Evolutionary conservation across 257 asterid genomes (phyloP).

Genomic region (Voacanga thouarsii): DNA sequence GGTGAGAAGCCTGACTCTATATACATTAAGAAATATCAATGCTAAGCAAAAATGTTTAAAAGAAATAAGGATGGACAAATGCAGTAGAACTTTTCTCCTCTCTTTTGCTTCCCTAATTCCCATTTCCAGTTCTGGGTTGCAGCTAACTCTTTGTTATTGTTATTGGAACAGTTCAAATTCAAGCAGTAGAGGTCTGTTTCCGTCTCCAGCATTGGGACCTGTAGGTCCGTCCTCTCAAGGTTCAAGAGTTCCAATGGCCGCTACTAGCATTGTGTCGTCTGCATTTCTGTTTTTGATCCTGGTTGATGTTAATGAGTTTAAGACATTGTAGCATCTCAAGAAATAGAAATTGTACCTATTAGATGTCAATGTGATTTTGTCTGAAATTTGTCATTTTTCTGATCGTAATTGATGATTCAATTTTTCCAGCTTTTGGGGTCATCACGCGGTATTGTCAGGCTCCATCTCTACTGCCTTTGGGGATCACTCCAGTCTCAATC

Average conservation of each 20-base stretch:
- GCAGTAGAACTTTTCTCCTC: not conserved
- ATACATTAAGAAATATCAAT: not conserved
- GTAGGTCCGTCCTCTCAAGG: conserved; percentile 34
- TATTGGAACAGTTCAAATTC: conserved; percentile 47
- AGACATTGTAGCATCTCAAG: conserved; percentile 19
- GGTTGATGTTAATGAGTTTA: conserved; percentile 30
- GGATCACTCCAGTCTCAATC: not conserved
- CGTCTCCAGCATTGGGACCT: conserved; percentile 66
- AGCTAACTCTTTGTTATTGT: not conserved
- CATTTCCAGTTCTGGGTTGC: too few relatives aligned
- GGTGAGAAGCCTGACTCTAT: conserved; percentile 38
- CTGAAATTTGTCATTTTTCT: not conserved
- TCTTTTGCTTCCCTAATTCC: not conserved
- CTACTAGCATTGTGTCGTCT: conserved; percentile 29
- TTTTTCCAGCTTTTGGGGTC: not conserved
- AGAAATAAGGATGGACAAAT: not conserved
- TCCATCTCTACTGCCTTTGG: not conserved
- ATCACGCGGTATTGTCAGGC: not conserved
- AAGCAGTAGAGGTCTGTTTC: conserved; percentile 29
- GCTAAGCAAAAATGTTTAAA: not conserved
- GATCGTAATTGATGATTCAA: not conserved
- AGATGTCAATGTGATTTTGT: not conserved
- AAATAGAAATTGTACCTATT: conserved; percentile 7
- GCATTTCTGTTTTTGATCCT: conserved; percentile 24
- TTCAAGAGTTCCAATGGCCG: conserved; percentile 24